These are phyloP conservation scores for Berberis thunbergii DNA, from an alignment of 164 flowering plant species.

Conservation along the genomic window DNA sequence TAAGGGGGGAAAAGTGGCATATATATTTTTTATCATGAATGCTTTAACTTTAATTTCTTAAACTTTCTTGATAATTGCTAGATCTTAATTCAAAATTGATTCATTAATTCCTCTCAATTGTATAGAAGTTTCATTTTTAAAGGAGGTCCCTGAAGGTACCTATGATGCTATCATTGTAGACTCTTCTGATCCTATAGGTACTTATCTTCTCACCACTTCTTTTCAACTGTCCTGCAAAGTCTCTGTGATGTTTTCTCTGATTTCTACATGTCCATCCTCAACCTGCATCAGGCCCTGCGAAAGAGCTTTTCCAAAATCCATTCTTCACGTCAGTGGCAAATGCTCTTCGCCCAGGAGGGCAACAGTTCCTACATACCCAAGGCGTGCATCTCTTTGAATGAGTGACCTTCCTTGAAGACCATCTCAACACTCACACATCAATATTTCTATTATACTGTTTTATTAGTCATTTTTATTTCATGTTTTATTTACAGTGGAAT, in stretches of 20 bases:
- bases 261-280: not conserved
- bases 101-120: not conserved
- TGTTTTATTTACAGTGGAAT: slow-evolving; percentile 40
- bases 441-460: not conserved
- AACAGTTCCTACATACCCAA: slow-evolving; percentile 55
- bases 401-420: not conserved
- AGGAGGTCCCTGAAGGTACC: slow-evolving; percentile 75
- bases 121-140: slow-evolving; percentile 89
- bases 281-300: slow-evolving; percentile 33
- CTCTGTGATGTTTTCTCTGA: not conserved
- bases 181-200: slow-evolving; percentile 91
- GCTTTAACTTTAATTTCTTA: not conserved
- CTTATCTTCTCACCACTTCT: not conserved
- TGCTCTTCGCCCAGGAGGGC: slow-evolving; percentile 64
- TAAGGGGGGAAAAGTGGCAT: no score
- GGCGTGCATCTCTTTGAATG: slow-evolving; percentile 14
- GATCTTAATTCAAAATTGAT: no score
- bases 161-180: slow-evolving; percentile 97
- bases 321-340: slow-evolving; percentile 39
- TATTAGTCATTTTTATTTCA: no score
- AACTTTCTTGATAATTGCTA: not conserved
- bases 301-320: slow-evolving; percentile 36
- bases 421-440: not conserved
- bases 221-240: not conserved
- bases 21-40: no score